Conservation (phyloP, 2,329 filamentous ascomycete species). For the Colletotrichum abscissum region DNA sequence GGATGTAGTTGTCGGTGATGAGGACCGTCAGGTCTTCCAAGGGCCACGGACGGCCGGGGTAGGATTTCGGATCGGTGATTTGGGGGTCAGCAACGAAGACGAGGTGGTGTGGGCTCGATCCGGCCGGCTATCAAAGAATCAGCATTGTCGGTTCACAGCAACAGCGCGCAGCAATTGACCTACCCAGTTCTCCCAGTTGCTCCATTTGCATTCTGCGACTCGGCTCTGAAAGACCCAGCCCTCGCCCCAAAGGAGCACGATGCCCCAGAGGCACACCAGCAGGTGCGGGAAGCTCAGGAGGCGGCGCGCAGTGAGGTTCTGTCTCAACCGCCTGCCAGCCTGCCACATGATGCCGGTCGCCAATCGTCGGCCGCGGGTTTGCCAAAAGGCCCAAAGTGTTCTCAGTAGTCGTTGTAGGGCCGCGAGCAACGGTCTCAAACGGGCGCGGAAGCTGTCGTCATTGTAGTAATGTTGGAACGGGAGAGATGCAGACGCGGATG, state of each 20-base stretch:
- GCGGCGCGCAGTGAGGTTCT: slow-evolving; percentile 62
- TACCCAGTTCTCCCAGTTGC: slow-evolving; percentile 94
- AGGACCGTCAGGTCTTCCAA: slow-evolving; percentile 63
- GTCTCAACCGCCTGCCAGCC: slow-evolving; percentile 45
- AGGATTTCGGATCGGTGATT: slow-evolving; percentile 94
- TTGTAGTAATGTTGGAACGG: slow-evolving; percentile 36
- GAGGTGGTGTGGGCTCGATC: slow-evolving; percentile 84
- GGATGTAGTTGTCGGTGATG: slow-evolving; percentile 90
- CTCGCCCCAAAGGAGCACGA: slow-evolving; percentile 87
- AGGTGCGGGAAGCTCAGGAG: slow-evolving; percentile 73
- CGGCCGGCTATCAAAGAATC: slow-evolving; percentile 69
- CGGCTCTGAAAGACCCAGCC: slow-evolving; percentile 78
- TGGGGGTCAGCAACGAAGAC: slow-evolving; percentile 91
- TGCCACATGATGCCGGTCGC: slow-evolving; percentile 24
- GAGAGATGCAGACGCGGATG: slow-evolving; percentile 1
- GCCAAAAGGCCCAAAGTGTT: slow-evolving; percentile 27
- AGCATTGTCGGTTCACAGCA: background rate
- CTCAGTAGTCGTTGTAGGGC: slow-evolving; percentile 15
- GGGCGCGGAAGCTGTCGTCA: slow-evolving; percentile 37
- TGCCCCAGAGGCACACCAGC: slow-evolving; percentile 78
- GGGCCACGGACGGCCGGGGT: slow-evolving; percentile 80
- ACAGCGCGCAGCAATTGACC: slow-evolving; percentile 41
- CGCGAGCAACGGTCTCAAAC: slow-evolving; percentile 21
- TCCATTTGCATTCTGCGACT: slow-evolving; percentile 82
- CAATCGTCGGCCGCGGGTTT: slow-evolving; percentile 28